Evolutionary conservation across 2,329 filamentous ascomycete species (phyloP), one percentile per base, ranked within the genome.

Genomic region (Verticillium isaacii): DNA sequence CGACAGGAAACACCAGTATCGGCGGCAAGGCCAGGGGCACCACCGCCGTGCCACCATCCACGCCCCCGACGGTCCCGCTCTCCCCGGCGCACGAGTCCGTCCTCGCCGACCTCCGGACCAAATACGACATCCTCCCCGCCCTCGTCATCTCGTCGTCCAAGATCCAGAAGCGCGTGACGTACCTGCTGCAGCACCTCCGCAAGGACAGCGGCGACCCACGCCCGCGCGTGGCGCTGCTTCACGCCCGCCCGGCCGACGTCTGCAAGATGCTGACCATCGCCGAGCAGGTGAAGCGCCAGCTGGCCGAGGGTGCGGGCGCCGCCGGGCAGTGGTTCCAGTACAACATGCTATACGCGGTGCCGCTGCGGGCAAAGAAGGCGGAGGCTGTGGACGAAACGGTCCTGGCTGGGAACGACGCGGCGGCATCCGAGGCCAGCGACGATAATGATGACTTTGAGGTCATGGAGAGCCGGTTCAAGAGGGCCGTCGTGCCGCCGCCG

Each of bases 231-330:
- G 77, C 78, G n/a, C 70, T 87, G 45, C 72, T 87, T 19, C 78
- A 85, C 67, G 81, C 83, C 36, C 80, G 80, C 23, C 75, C 81
- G 0, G 63, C 71, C 11, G 81, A 85, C 3, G 80, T 84, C 1
- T 80, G 80, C 73, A 93, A 92, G 73, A 78, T 91, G 68, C 84
- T 91, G 67, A 88, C 84, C 4, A 82, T 92, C 56, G 81, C 82
- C 55, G 89, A 92, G 73, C 86, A 90, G 41, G 81, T 80, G 61
- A 89, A 89, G 72, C 63, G 64, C 32, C 76, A 82, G 45, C 76
- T 85, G 56, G 73, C 89, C 59, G 77, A 3, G 77, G 75, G 63
- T 66, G 74, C 57, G 41, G 54, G 32, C 14, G 25, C 54, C 14
- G 54, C 25, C 25, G 60, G 11, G 45, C 58, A 52, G 14, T 86